phyloP scores from a whole-genome alignment of 1,139 yeast genomes.

The Pneumocystis sp. region DNA sequence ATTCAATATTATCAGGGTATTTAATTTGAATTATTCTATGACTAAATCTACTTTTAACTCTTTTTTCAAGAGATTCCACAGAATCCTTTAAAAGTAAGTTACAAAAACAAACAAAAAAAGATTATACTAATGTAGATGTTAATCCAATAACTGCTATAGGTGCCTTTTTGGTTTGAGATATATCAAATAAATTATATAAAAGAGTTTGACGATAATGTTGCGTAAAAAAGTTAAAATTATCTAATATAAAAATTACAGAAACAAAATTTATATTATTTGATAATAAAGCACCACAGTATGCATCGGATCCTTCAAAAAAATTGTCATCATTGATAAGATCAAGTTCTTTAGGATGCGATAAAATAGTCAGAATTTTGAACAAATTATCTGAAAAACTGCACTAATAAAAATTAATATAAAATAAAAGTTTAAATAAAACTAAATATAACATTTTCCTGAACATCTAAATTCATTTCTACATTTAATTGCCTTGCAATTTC shows the following conservation, averaged over 20 bases:
- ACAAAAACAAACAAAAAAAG: neutral
- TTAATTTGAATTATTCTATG: constrained; percentile 55
- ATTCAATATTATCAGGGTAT: constrained; percentile 30
- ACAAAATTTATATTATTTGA: constrained; percentile 20
- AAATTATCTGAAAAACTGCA: constrained; percentile 41
- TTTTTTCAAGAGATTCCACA: constrained; percentile 69
- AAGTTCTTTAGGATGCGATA: constrained; percentile 25
- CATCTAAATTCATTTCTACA: constrained; percentile 22
- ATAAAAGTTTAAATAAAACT: neutral
- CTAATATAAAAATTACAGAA: constrained; percentile 63
- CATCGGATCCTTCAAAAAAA: constrained; percentile 22
- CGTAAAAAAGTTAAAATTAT: constrained; percentile 72
- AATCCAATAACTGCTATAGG: constrained; percentile 77
- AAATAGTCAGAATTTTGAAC: constrained; percentile 32
- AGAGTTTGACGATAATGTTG: constrained; percentile 62
- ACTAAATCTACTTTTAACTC: constrained; percentile 81
- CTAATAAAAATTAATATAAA: constrained; percentile 19
- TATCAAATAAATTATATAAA: constrained; percentile 72
- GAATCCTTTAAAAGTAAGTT: constrained; percentile 24
- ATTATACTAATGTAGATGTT: constrained; percentile 25
- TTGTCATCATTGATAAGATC: constrained; percentile 21
- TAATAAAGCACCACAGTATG: constrained; percentile 12
- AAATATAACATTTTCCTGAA: neutral
- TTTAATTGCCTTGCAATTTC: constrained; percentile 80
- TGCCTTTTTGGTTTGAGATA: constrained; percentile 51